phyloP scores from a whole-genome alignment of 306 rosid species.

The Senna tora region DNA sequence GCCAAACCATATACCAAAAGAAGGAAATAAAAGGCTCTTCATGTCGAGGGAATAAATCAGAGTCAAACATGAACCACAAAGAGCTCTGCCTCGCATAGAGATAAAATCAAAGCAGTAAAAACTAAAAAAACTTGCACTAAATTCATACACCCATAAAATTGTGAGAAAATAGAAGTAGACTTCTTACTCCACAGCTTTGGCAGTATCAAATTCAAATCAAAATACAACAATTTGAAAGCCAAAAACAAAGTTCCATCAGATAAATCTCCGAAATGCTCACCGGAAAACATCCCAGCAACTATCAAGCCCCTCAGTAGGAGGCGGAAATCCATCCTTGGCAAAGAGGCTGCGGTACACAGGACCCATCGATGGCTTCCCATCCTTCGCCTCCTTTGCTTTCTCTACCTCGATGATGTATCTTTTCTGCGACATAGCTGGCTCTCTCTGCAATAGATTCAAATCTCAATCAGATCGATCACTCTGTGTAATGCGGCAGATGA shows the following conservation, averaged over 20 bases:
- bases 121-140: background rate
- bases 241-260: background rate
- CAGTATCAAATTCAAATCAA: background rate
- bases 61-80: background rate
- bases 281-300: slow-evolving; percentile 84
- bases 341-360: slow-evolving; percentile 82
- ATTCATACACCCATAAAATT: background rate
- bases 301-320: slow-evolving; percentile 66
- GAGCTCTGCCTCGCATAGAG: background rate
- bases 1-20: background rate
- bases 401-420: slow-evolving; percentile 71
- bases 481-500: background rate
- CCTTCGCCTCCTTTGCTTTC: slow-evolving; percentile 47
- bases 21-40: background rate
- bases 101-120: background rate
- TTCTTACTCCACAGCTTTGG: background rate
- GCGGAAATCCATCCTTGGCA: slow-evolving; percentile 84
- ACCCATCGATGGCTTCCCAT: slow-evolving; percentile 67
- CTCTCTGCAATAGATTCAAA: background rate
- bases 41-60: background rate
- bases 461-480: background rate
- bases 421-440: slow-evolving; percentile 50
- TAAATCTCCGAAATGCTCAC: slow-evolving; percentile 32
- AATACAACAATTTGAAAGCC: background rate
- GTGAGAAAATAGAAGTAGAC: background rate